Conservation (phyloP, 164 flowering plant genomes). For the Macadamia integrifolia region DNA sequence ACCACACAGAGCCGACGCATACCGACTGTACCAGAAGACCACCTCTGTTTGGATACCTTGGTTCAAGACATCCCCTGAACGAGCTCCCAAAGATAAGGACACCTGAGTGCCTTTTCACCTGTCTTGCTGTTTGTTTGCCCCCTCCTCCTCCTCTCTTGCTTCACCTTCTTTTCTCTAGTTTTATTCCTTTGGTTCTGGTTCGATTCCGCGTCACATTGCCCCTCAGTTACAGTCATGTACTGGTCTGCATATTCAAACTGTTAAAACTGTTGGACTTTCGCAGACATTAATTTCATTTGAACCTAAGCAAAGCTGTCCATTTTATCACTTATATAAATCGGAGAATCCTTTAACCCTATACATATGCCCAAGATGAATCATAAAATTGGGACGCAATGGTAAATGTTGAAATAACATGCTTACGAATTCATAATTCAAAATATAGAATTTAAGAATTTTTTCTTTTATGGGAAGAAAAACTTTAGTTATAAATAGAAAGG, state of each 20-base stretch:
- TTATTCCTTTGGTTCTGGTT: neutral
- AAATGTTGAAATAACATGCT: no score
- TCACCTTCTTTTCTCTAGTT: conserved; percentile 7
- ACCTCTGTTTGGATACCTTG: conserved; percentile 97
- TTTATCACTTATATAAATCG: neutral
- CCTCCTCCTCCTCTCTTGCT: neutral
- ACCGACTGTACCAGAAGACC: conserved; percentile 65
- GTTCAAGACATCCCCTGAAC: conserved; percentile 54
- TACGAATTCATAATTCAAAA: no score
- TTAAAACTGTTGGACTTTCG: neutral
- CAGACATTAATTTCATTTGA: neutral
- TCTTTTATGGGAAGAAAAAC: no score
- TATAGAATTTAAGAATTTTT: no score
- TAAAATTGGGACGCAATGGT: no score
- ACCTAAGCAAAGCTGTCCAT: neutral
- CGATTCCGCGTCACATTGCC: no score
- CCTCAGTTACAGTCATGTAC: neutral
- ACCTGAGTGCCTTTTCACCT: conserved; percentile 20
- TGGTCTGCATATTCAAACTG: neutral
- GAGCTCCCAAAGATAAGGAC: conserved; percentile 35
- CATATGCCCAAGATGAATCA: no score
- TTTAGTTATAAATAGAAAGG: no score
- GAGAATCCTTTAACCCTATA: no score
- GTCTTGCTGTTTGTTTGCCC: neutral
- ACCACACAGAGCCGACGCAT: conserved; percentile 65